Evolutionary conservation across 257 asterid genomes (phyloP), one percentile per base, ranked within the genome.

Genomic region (Solanum peruvianum): DNA sequence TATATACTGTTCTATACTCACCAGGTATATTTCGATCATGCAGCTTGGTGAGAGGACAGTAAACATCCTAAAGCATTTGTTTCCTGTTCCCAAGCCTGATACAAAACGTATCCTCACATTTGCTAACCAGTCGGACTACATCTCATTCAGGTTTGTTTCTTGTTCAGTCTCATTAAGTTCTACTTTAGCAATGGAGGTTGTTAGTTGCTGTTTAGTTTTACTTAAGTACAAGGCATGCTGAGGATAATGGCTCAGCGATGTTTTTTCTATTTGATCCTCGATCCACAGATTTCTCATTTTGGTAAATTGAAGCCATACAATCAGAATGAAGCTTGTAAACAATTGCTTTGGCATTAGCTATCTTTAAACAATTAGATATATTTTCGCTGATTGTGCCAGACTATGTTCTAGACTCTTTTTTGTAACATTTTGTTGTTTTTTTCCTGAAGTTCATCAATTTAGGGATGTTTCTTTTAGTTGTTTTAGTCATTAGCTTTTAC

Each of bases 41-140:
- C 94, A 95, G 99, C 91, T 94, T 88, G 99, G 99, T 66, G 93
- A 90, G 90, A 93, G 98, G 88, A 95, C 98, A 1, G 94, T 94
- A 33, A 97, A 95, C 87, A 97, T 97, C 88, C 90, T 97, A 52
- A 95, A 94, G 95, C 89, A 94, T 91, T 92, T 97, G 86, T 95
- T 97, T 91, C 99, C 98, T n/a, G 96, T 94, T 27, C 98, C 99
- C 80, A 97, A 97, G 91, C 94, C 98, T 13, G 98, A 97, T 87
- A 92, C 99, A 5, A 97, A 95, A 70, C 97, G 98, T n/a, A 94
- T 97, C 21, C 71, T 97, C 88, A 94, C 99, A 66, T 95, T 94
- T 66, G 98, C 98, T 9, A 93, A 92, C 88, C 93, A 91, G 86
- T 93, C 98, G 0, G 99, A 95, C 87, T 92, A 91, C 80, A 92